phyloP scores from a whole-genome alignment of 2,329 filamentous ascomycete genomes.

The Juglanconis sp. region DNA sequence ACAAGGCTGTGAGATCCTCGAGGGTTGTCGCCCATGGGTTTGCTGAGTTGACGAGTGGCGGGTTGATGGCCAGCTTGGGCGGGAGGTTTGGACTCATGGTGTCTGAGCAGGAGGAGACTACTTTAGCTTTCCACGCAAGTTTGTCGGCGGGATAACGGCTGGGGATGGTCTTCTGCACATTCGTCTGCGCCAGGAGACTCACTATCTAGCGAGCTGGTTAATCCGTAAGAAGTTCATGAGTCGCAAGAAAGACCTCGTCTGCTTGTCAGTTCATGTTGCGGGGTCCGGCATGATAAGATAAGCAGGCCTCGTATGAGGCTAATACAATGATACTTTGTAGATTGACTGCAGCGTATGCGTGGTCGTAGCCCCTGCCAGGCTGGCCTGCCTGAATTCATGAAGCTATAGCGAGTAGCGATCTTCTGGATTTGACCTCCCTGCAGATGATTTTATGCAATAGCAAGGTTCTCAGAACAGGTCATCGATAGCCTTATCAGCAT shows the following conservation, averaged over 20 bases:
- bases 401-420: too few species aligned
- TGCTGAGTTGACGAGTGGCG: constrained; percentile 71
- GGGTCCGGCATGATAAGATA: constrained; percentile 17
- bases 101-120: not conserved
- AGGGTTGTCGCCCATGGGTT: constrained; percentile 71
- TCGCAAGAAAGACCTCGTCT: not conserved
- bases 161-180: not conserved
- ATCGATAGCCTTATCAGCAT: constrained; percentile 87
- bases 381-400: too few species aligned
- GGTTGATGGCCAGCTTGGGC: constrained; percentile 51
- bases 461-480: constrained; percentile 64
- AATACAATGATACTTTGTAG: too few species aligned
- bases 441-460: not conserved
- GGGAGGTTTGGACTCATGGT: constrained; percentile 27
- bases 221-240: not conserved
- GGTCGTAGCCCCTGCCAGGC: too few species aligned
- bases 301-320: not conserved
- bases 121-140: too few species aligned
- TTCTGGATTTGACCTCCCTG: too few species aligned
- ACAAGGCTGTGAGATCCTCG: constrained; percentile 59
- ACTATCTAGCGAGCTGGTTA: not conserved
- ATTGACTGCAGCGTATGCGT: too few species aligned
- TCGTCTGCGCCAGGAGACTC: not conserved
- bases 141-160: not conserved
- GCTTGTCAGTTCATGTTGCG: not conserved